Base-by-base conservation (phyloP, 2,329 filamentous ascomycete species). In the Chaetothyriales sp. region DNA sequence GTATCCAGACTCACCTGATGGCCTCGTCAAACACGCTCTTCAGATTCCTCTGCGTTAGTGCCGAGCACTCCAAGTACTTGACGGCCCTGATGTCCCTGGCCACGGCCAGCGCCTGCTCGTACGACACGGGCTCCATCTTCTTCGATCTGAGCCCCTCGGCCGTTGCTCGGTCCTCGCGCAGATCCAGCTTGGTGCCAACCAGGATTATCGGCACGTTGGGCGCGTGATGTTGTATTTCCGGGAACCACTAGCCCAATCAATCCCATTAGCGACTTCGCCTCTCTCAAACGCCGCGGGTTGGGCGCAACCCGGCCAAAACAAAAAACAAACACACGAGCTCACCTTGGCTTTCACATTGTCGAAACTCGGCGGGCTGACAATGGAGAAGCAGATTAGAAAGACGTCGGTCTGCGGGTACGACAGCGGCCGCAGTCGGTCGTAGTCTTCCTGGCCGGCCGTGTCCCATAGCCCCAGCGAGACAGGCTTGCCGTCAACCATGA, bases 261-360 rank as follows among this genome's bases (percentile, higher is more conserved):
- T 15, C 10, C 33, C 33, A 15, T 40, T 40, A 28, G 33, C 15
- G 33, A 1, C 15, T 5, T 40, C 15, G 33, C 33, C 4, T 40
- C 13, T 40, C 22, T 25, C 13, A 22, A 22, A 33, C 51, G 43
- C 55, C 47, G 50, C 47, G 54, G n/a, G n/a, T n/a, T n/a, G n/a
- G 49, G 22, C 25, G 9, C 44, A 44, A 18, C 25, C n/a, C n/a
- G n/a, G n/a, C n/a, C n/a, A n/a, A 43, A 47, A n/a, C 18, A n/a
- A 22, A 47, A 15, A 25, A 19, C 43, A 25, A 44, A 18, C 18
- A 29, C 25, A 44, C 43, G 33, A 15, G 29, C 76, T 60, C 75
- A 95, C 89, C 84, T 97, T 98, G 56, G 89, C 89, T 74, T 89
- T 92, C 67, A 98, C 90, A 81, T 98, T 98, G 73, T 97, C 92